A percentile compares a stretch with the other conserved stretches of the same genome.
Evolutionary conservation across 129 eudicot species (phyloP).

Genomic region (Artemisia tridentata): DNA sequence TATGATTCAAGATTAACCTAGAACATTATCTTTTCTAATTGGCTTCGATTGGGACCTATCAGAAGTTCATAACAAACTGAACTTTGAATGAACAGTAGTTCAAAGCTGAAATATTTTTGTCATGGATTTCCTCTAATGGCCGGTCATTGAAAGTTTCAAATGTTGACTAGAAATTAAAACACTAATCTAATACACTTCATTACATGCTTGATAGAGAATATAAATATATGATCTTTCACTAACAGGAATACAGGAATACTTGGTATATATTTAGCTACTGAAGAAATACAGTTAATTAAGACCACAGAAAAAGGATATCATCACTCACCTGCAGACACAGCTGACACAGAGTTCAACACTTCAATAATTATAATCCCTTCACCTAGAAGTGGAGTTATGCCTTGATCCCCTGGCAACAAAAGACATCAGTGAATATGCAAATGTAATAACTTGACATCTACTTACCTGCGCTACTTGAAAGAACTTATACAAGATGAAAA

Average conservation of each 20-base stretch:
- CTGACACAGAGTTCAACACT: conserved; percentile 27
- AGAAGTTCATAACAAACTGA: no score
- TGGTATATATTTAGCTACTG: conserved; percentile 18
- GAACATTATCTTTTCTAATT: no score
- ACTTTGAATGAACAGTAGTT: no score
- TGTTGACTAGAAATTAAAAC: no score
- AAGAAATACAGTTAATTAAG: conserved; percentile 4
- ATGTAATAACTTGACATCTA: conserved; percentile 11
- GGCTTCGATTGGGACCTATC: no score
- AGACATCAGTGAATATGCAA: conserved; percentile 29
- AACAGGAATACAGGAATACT: neutral
- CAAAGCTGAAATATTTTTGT: no score
- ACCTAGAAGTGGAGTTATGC: conserved; percentile 60
- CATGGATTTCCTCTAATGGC: no score
- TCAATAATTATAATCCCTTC: conserved; percentile 74
- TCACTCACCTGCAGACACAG: conserved; percentile 44
- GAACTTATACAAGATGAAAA: neutral
- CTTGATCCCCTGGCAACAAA: conserved; percentile 65
- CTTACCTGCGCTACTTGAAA: neutral
- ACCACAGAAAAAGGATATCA: conserved; percentile 11
- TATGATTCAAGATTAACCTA: no score
- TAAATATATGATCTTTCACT: no score
- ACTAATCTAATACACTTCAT: no score
- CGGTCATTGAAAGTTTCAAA: no score
- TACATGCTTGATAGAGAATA: no score